These are phyloP conservation scores for Mangifera indica DNA, from an alignment of 345 rosid species.

Conservation along the genomic window DNA sequence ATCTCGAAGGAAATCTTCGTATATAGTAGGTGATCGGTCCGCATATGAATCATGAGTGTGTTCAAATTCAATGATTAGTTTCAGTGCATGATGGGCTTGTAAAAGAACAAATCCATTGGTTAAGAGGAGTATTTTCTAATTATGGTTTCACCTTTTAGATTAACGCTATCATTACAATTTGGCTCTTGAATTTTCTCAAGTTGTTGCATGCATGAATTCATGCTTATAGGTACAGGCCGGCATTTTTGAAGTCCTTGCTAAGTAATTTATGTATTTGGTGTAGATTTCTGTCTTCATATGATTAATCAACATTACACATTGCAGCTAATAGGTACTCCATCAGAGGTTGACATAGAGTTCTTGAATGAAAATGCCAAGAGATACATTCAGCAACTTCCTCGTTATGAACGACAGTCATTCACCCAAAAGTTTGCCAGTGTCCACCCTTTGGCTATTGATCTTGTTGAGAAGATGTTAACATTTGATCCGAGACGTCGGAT, in stretches of 20 bases:
- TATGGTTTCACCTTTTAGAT: not conserved
- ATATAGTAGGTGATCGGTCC: too few relatives aligned
- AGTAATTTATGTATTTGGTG: not conserved
- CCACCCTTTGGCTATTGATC: slow-evolving; percentile 71
- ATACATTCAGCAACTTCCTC: slow-evolving; percentile 63
- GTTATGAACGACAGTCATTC: slow-evolving; percentile 62
- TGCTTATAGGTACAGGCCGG: not conserved
- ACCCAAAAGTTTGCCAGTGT: slow-evolving; percentile 68
- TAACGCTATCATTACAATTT: not conserved
- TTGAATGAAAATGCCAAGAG: slow-evolving; percentile 79
- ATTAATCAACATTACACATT: slow-evolving; percentile 19
- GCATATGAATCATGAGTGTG: not conserved
- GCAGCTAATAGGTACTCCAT: slow-evolving; percentile 86
- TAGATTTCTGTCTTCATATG: slow-evolving; percentile 2
- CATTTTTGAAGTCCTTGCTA: not conserved
- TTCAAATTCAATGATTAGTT: not conserved
- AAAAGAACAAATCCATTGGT: not conserved
- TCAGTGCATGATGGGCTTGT: not conserved
- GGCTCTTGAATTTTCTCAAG: not conserved
- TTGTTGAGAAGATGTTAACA: slow-evolving; percentile 80
- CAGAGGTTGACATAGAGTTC: slow-evolving; percentile 73
- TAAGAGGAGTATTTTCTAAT: too few relatives aligned
- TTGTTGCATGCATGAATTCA: not conserved
- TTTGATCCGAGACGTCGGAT: slow-evolving; percentile 84
- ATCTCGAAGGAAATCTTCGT: too few relatives aligned